Base-by-base conservation (phyloP, 2,329 filamentous ascomycete genomes). In the Rutstroemia sp. region DNA sequence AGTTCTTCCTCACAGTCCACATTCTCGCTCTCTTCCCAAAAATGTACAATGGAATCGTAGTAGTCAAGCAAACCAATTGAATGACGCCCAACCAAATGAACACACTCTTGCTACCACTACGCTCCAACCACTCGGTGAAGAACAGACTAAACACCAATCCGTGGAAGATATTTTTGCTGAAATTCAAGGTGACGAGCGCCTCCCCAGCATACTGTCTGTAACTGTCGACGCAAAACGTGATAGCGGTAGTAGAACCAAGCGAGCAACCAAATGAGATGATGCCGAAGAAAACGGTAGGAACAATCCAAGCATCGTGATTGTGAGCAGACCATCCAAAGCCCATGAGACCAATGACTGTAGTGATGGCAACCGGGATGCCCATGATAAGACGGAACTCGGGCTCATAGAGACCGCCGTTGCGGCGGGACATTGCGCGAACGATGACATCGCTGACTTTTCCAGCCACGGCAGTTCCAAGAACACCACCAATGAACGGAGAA, bases 151-250 rank as follows among this genome's bases (percentile, higher is more conserved):
- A 97, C 0, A 96, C 79, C 53, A 97, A 76, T 0, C 92, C 92
- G 66, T 97, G 92, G 25, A 96, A 81, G 55, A 96, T 80, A 69
- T 96, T 97, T 77, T 97, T 97, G 73, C 83, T 85, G 68, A 96
- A 94, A 68, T 96, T 97, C 63, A 97, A 76, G 19, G 92, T 96
- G 14, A 97, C 94, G 37, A 97, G 78, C 2, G 92, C 92, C 72
- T 97, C 92, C 19, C 91, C 92, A 0, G 92, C 92, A 71, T 96
- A 96, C 67, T 95, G 87, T 10, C 92, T 80, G 71, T 97, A 96
- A 62, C 86, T 91, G 72, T 97, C 92, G 7, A 97, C 90, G 54
- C 88, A 91, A 66, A 96, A 97, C 0, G 92, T 96, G 67, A 97
- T 96, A 19, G 90, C 80, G 0, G 92, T 97, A 0, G 92, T 96